Conservation (phyloP, 2,329 filamentous ascomycete species). For the Arthrinium puccinioides region DNA sequence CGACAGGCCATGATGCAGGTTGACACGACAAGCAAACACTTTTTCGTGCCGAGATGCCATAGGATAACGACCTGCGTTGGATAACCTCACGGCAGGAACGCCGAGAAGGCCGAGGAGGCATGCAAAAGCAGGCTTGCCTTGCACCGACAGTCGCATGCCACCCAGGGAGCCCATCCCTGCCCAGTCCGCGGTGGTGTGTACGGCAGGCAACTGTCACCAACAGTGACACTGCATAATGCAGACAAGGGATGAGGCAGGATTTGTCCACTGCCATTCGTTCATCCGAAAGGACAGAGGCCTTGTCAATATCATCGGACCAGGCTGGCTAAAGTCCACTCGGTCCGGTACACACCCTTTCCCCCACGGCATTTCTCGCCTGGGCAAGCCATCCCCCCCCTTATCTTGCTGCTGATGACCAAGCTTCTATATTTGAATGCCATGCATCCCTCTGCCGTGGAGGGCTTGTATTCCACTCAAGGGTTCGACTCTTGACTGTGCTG, state of each 20-base stretch:
- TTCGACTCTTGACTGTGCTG: conserved; percentile 8
- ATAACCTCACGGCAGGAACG: no score
- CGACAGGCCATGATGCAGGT: no score
- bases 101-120: no score
- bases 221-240: conserved; percentile 1
- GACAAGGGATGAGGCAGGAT: neutral
- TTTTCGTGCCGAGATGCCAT: no score
- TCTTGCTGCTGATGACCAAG: neutral
- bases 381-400: neutral
- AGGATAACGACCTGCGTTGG: no score
- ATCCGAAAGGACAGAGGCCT: neutral
- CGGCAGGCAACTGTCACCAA: neutral
- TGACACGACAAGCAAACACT: no score
- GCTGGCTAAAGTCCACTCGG: conserved; percentile 2
- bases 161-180: neutral
- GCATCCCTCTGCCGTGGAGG: neutral
- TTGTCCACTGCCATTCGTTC: neutral
- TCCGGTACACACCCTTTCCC: neutral
- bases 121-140: no score
- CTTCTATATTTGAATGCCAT: neutral
- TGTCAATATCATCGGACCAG: neutral
- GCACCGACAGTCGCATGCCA: neutral
- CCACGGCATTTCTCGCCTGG: neutral
- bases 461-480: neutral
- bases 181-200: neutral